Percentiles rank a stretch among this genome's conserved stretches.
phyloP scores from a whole-genome alignment of 345 rosid genomes.

The Adansonia digitata region DNA sequence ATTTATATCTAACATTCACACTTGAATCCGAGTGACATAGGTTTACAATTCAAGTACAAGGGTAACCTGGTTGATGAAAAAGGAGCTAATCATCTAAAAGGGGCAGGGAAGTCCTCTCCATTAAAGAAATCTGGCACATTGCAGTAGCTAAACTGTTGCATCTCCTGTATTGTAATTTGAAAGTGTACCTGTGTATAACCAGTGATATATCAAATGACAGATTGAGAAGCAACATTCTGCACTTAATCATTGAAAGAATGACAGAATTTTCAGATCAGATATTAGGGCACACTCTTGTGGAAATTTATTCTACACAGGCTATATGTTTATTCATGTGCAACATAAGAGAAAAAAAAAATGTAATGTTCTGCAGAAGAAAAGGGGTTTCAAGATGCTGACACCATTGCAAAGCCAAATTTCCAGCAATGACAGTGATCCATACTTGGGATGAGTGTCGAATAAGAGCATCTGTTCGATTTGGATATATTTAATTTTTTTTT shows the following conservation, averaged over 20 bases:
- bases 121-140: not conserved
- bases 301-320: not conserved
- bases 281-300: not conserved
- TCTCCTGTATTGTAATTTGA: not conserved
- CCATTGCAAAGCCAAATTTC: not conserved
- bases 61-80: not conserved
- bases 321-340: not conserved
- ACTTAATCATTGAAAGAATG: not conserved
- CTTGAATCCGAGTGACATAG: too few relatives aligned
- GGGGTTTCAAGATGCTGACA: not conserved
- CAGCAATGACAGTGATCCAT: not conserved
- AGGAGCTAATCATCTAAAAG: not conserved
- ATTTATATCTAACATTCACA: too few relatives aligned
- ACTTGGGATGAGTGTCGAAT: too few relatives aligned
- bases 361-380: not conserved
- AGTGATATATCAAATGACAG: not conserved
- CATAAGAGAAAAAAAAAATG: not conserved
- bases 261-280: not conserved
- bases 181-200: not conserved
- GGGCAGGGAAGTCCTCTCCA: not conserved
- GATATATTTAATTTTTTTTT: too few relatives aligned
- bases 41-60: not conserved
- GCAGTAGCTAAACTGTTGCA: not conserved
- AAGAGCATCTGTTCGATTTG: too few relatives aligned
- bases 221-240: not conserved